Evolutionary conservation across 768 basidiomycete genomes (phyloP).

Genomic region (Ephemerocybe angulata): DNA sequence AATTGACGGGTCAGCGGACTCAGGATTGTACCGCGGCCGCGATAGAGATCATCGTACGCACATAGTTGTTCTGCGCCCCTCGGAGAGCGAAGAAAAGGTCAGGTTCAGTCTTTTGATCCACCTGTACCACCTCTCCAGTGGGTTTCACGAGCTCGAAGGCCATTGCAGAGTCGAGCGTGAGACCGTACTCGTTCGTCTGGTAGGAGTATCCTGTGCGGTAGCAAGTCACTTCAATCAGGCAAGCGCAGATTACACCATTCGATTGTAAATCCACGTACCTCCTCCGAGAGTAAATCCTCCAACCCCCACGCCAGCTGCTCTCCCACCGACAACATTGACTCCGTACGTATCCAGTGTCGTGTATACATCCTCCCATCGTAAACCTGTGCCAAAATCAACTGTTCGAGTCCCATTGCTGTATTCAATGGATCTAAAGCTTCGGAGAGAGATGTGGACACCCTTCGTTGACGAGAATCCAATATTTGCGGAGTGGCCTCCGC

Average conservation of each 20-base stretch:
- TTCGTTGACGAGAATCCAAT: slow-evolving; percentile 56
- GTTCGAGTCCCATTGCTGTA: slow-evolving; percentile 40
- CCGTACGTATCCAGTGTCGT: slow-evolving; percentile 43
- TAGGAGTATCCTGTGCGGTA: slow-evolving; percentile 53
- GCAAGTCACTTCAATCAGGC: slow-evolving; percentile 23
- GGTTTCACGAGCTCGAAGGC: slow-evolving; percentile 58
- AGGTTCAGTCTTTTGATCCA: slow-evolving; percentile 31
- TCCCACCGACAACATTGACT: slow-evolving; percentile 56
- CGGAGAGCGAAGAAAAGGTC: slow-evolving; percentile 42
- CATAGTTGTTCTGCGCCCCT: slow-evolving; percentile 65
- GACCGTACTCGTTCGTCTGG: slow-evolving; percentile 57
- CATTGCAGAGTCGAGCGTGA: slow-evolving; percentile 52
- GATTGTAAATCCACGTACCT: slow-evolving; percentile 34
- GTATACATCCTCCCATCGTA: slow-evolving; percentile 66
- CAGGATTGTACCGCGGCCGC: neutral
- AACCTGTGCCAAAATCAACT: slow-evolving; percentile 39
- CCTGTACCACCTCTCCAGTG: slow-evolving; percentile 39
- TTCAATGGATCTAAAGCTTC: slow-evolving; percentile 40
- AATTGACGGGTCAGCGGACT: neutral
- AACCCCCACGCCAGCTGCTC: slow-evolving; percentile 56
- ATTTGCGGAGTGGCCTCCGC: slow-evolving; percentile 58
- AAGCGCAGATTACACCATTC: slow-evolving; percentile 18
- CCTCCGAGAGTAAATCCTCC: slow-evolving; percentile 59
- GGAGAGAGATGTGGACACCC: slow-evolving; percentile 59
- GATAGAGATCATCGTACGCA: slow-evolving; percentile 10